Evolutionary conservation across 1,139 yeast genomes (phyloP).

Genomic region (Diutina rugosa): DNA sequence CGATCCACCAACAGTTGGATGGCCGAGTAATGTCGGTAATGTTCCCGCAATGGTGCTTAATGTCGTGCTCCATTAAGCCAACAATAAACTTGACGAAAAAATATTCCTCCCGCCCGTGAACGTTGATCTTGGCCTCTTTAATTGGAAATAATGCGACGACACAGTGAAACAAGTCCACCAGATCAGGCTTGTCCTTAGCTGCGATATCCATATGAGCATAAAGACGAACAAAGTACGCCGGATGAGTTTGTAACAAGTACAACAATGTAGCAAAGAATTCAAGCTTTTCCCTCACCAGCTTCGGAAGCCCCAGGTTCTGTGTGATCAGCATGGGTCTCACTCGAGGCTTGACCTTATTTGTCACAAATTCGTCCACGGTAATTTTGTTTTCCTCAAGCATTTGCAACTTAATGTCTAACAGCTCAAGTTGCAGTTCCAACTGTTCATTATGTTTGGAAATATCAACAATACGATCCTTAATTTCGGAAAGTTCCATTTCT

Average conservation of each 20-base stretch:
- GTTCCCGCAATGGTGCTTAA: slow-evolving; percentile 13
- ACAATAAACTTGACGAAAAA: slow-evolving; percentile 52
- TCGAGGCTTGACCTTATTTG: slow-evolving; percentile 31
- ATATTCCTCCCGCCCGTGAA: slow-evolving; percentile 58
- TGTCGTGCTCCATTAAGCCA: slow-evolving; percentile 35
- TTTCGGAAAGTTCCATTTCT: slow-evolving; percentile 56
- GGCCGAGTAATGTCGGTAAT: slow-evolving; percentile 24
- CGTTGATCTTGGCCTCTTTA: slow-evolving; percentile 15
- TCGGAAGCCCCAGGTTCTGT: neutral
- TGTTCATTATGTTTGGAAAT: slow-evolving; percentile 53
- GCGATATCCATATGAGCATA: slow-evolving; percentile 9
- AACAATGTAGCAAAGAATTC: slow-evolving; percentile 68
- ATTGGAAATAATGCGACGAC: slow-evolving; percentile 38
- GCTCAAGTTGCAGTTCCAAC: slow-evolving; percentile 63
- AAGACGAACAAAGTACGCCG: slow-evolving; percentile 54
- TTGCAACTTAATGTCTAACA: slow-evolving; percentile 72
- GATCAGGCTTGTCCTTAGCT: slow-evolving; percentile 7
- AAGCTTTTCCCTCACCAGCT: slow-evolving; percentile 23
- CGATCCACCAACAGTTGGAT: slow-evolving; percentile 30
- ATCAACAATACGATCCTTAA: slow-evolving; percentile 54
- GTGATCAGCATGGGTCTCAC: slow-evolving; percentile 6
- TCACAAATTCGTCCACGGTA: slow-evolving; percentile 59
- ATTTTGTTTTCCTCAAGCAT: slow-evolving; percentile 68
- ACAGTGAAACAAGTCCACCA: neutral
- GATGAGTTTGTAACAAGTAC: slow-evolving; percentile 76